Evolutionary conservation across 192 early-diverging fungal species (phyloP).

Genomic region (Coemansia umbellata): DNA sequence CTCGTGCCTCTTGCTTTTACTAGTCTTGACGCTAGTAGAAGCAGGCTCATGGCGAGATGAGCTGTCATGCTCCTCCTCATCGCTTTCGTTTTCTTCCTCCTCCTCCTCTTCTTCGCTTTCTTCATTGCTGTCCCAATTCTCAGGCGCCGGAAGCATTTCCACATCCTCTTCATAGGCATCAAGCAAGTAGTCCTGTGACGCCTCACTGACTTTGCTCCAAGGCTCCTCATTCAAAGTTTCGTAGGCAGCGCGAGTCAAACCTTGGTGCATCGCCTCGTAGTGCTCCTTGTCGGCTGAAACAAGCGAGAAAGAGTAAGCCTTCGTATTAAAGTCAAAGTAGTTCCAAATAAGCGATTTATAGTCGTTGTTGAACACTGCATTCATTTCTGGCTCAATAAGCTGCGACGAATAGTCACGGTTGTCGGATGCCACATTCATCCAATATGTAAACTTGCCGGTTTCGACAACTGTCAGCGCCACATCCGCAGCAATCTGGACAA

Average conservation of each 20-base stretch:
- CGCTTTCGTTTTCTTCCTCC: constrained; percentile 24
- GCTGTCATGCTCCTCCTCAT: constrained; percentile 18
- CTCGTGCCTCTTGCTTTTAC: neutral
- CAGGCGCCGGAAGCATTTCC: constrained; percentile 24
- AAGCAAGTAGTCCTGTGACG: constrained; percentile 71
- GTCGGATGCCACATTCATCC: constrained; percentile 53
- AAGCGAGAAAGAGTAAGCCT: constrained; percentile 74
- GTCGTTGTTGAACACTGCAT: constrained; percentile 69
- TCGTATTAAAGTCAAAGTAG: constrained; percentile 56
- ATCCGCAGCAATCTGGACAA: constrained; percentile 55
- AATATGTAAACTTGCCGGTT: constrained; percentile 46
- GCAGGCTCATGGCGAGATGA: constrained; percentile 19
- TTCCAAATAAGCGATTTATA: constrained; percentile 79
- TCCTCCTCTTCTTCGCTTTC: constrained; percentile 19
- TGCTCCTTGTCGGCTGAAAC: constrained; percentile 54
- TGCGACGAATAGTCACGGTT: constrained; percentile 53
- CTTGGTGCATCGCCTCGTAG: constrained; percentile 59
- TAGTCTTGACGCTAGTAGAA: constrained; percentile 32
- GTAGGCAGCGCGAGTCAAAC: constrained; percentile 71
- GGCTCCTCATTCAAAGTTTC: constrained; percentile 62
- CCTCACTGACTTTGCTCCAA: constrained; percentile 62
- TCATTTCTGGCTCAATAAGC: constrained; percentile 68
- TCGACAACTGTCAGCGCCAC: constrained; percentile 38
- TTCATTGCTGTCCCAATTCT: constrained; percentile 24
- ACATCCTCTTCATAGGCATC: constrained; percentile 72